These are phyloP conservation scores for Prototheca wickerhamii DNA, from an alignment of 163 green algal genomes.

Conservation along the genomic window DNA sequence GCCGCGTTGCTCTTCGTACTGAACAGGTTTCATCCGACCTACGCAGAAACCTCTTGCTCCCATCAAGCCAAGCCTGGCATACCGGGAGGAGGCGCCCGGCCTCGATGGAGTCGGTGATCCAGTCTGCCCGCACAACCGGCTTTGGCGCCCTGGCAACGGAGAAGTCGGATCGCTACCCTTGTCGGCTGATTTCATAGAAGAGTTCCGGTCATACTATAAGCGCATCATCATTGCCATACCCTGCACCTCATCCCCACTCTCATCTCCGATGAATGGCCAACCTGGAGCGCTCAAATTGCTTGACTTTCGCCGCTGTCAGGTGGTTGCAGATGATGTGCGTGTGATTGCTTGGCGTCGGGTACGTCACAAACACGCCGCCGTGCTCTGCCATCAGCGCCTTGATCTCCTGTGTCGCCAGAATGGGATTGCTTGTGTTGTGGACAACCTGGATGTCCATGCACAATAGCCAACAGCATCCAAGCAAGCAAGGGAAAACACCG, in stretches of 20 bases:
- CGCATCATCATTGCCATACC: too few relatives aligned
- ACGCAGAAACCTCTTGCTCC: too few relatives aligned
- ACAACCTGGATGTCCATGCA: neutral
- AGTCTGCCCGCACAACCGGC: conserved; percentile 67
- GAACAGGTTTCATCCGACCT: too few relatives aligned
- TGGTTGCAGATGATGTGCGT: conserved; percentile 86
- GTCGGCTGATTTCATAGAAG: neutral
- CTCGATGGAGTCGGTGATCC: conserved; percentile 60
- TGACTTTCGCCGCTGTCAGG: conserved; percentile 77
- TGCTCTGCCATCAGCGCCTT: conserved; percentile 82
- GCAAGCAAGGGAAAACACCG: too few relatives aligned
- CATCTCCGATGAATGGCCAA: too few relatives aligned
- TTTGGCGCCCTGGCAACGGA: conserved; percentile 38
- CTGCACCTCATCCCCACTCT: too few relatives aligned
- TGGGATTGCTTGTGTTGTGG: neutral
- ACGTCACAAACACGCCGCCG: conserved; percentile 75
- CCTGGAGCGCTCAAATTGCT: conserved; percentile 34
- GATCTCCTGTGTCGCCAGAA: conserved; percentile 44
- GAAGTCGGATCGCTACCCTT: neutral
- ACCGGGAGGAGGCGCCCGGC: conserved; percentile 61
- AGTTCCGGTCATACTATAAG: too few relatives aligned
- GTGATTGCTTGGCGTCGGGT: conserved; percentile 50
- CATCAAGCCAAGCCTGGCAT: neutral
- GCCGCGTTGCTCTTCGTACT: neutral
- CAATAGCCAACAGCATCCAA: too few relatives aligned